Percentiles rank a stretch among this genome's conserved stretches.
These are phyloP conservation scores for Spathaspora sp. DNA, from an alignment of 1,139 yeast species.

Conservation along the genomic window DNA sequence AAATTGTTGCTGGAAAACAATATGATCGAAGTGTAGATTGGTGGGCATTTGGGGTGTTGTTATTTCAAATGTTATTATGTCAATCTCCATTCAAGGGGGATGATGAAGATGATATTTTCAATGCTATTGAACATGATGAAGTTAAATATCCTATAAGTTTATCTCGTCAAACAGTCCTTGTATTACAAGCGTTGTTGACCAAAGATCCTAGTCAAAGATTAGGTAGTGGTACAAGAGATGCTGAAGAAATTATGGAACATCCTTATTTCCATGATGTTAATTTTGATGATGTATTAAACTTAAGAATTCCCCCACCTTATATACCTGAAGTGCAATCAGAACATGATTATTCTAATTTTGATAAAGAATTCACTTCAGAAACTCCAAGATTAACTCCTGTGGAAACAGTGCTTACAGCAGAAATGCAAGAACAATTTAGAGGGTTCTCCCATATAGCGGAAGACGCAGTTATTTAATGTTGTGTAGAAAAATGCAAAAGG, in stretches of 20 bases:
- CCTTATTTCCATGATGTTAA: constrained; percentile 88
- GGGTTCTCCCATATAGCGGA: constrained; percentile 92
- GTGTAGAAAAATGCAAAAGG: neutral
- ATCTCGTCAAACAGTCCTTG: constrained; percentile 96
- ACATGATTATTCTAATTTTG: constrained; percentile 91
- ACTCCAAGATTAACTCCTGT: constrained; percentile 96
- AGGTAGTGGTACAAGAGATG: constrained; percentile 87
- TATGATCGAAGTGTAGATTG: constrained; percentile 96
- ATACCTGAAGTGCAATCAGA: constrained; percentile 80
- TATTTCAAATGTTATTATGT: constrained; percentile 94
- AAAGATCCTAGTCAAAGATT: constrained; percentile 83
- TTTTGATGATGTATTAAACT: constrained; percentile 78
- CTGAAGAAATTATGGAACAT: constrained; percentile 91
- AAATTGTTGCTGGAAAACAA: constrained; percentile 86
- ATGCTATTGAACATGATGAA: constrained; percentile 96
- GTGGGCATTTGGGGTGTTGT: constrained; percentile 99
- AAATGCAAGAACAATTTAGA: constrained; percentile 94
- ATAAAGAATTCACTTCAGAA: constrained; percentile 91
- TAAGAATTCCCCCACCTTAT: constrained; percentile 82
- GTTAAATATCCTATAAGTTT: constrained; percentile 97
- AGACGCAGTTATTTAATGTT: constrained; percentile 42
- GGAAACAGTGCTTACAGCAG: constrained; percentile 79
- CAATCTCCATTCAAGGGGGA: constrained; percentile 98
- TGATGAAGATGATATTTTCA: constrained; percentile 96
- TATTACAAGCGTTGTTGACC: constrained; percentile 84